Evolutionary conservation across 805 yeast species (phyloP).

Genomic region (Candida takata): DNA sequence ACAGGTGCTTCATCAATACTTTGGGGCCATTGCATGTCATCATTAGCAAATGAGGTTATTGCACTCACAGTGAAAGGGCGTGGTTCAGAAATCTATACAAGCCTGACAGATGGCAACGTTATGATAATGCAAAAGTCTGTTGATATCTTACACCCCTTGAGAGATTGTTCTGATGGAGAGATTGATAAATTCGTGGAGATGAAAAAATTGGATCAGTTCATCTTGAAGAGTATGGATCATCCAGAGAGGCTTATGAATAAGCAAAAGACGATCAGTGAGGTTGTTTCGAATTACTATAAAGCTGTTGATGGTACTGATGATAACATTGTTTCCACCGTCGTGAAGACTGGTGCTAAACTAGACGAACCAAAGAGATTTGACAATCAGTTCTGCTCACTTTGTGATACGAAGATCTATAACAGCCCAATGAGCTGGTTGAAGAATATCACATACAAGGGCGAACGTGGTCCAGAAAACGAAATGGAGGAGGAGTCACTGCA

Average conservation of each 20-base stretch:
- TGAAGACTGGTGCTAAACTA: slow-evolving; percentile 78
- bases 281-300: slow-evolving; percentile 65
- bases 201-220: slow-evolving; percentile 10
- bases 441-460: slow-evolving; percentile 55
- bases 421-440: slow-evolving; percentile 62
- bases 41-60: slow-evolving; percentile 72
- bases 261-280: slow-evolving; percentile 75
- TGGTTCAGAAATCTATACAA: slow-evolving; percentile 57
- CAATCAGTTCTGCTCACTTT: slow-evolving; percentile 42
- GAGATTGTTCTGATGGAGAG: slow-evolving; percentile 71
- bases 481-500: slow-evolving; percentile 33
- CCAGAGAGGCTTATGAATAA: slow-evolving; percentile 41
- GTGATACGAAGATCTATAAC: slow-evolving; percentile 46
- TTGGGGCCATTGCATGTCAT: slow-evolving; percentile 76
- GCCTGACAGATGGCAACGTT: slow-evolving; percentile 38
- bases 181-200: slow-evolving; percentile 47
- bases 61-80: slow-evolving; percentile 81
- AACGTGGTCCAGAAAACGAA: slow-evolving; percentile 40
- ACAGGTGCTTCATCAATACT: slow-evolving; percentile 48
- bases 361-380: slow-evolving; percentile 35
- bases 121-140: slow-evolving; percentile 27
- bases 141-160: slow-evolving; percentile 57
- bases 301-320: slow-evolving; percentile 74
- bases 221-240: slow-evolving; percentile 15
- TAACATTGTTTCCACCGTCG: slow-evolving; percentile 87